Base-by-base conservation (phyloP, 1,284 basidiomycete genomes). In the Prillingera fragicola region DNA sequence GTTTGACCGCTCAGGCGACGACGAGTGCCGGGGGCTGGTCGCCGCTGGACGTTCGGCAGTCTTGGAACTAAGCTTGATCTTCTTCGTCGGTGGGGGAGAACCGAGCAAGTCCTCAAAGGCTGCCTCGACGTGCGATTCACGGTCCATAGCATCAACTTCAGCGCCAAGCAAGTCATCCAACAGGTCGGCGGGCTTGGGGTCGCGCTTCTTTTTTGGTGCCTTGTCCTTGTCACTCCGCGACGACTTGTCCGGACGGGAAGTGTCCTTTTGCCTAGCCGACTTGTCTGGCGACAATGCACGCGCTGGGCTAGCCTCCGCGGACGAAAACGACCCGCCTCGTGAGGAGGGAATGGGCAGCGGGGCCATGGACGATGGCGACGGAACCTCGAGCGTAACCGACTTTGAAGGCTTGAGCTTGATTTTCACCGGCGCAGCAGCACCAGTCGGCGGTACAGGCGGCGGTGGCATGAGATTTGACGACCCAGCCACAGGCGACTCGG, bases 161-260 rank as follows among this genome's bases (percentile, higher is more conserved):
- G 59, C 67, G 5, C 62, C 66, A 2, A 71, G 56, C 6, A 69
- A 36, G 38, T 69, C 70, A 41, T 72, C 69, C 13, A 69, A 44
- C 5, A 36, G 24, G 18, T 22, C 28, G 31, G 39, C 38, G 28
- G 40, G 27, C 33, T 43, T 48, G 25, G 32, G 18, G 27, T 48
- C 45, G 24, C 45, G 45, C 32, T 41, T 41, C 32, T 50, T 44
- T 32, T 45, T 44, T 19, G 46, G 35, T 26, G 23, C 13, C 36
- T 47, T 47, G 23, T 41, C 40, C 40, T 33, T 42, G 24, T 17
- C 38, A 24, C 18, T 29, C 38, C 38, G 26, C 12, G 41, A 18
- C 22, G 34, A 27, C 24, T 38, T 42, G 3, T 47, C 40, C 7
- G 29, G 29, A 15, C n/a, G 18, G 7, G 29, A 5, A 4, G 29